A percentile compares a stretch with the other conserved stretches of the same genome.
phyloP scores from a whole-genome alignment of 352 stramenopile species.

The Phytophthora sansomeana region DNA sequence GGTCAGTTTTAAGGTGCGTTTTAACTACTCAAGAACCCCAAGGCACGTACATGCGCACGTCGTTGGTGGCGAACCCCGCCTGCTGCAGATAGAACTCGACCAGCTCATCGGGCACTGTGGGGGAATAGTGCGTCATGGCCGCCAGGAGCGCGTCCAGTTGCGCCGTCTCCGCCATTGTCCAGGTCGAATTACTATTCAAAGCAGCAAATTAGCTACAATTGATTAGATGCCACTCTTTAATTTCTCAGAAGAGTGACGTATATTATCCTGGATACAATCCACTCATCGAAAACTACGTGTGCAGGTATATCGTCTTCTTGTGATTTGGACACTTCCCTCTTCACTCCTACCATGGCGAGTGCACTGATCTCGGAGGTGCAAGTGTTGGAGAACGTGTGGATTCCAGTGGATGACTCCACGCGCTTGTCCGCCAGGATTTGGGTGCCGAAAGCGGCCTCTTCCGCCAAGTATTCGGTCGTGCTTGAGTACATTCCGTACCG shows the following conservation, averaged over 20 bases:
- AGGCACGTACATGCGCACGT: slow-evolving; percentile 69
- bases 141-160: slow-evolving; percentile 77
- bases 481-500: slow-evolving; percentile 69
- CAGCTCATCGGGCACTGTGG: slow-evolving; percentile 77
- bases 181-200: too few species aligned
- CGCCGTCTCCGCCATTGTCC: slow-evolving; percentile 49
- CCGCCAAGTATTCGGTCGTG: slow-evolving; percentile 44
- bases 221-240: neutral
- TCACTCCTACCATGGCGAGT: neutral
- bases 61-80: slow-evolving; percentile 67
- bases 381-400: slow-evolving; percentile 53
- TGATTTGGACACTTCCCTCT: neutral
- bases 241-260: neutral
- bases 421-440: slow-evolving; percentile 49
- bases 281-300: too few species aligned
- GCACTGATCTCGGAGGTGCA: slow-evolving; percentile 15
- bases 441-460: slow-evolving; percentile 30
- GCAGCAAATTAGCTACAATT: neutral
- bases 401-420: slow-evolving; percentile 33
- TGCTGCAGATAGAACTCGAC: slow-evolving; percentile 84
- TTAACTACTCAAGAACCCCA: neutral
- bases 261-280: neutral
- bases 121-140: slow-evolving; percentile 65
- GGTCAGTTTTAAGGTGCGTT: slow-evolving; percentile 7
- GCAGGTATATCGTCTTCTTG: neutral